These are phyloP conservation scores for Graphilbum fragrans DNA, from an alignment of 2,329 filamentous ascomycete genomes.

Conservation along the genomic window DNA sequence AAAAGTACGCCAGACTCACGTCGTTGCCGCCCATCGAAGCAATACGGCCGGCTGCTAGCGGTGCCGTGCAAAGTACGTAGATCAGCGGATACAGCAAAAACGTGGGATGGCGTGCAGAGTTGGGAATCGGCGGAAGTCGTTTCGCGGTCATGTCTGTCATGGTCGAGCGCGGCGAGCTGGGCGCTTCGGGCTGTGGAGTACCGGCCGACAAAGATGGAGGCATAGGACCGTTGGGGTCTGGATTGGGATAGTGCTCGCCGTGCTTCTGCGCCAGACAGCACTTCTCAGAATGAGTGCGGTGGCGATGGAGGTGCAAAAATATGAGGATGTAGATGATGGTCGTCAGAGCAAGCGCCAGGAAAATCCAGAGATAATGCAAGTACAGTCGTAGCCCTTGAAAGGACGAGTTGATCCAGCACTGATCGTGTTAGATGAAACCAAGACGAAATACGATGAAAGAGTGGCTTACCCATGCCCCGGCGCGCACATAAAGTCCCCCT, in stretches of 20 bases:
- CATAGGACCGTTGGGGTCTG: slow-evolving; percentile 11
- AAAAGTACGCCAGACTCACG: slow-evolving; percentile 42
- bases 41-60: slow-evolving; percentile 52
- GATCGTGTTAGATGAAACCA: slow-evolving; percentile 6
- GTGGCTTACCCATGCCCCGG: slow-evolving; percentile 44
- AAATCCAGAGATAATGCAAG: slow-evolving; percentile 56
- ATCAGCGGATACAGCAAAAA: slow-evolving; percentile 58
- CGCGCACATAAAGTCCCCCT: slow-evolving; percentile 48
- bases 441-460: not conserved
- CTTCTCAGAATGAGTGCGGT: slow-evolving; percentile 9
- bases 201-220: too few relatives aligned
- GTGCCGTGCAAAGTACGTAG: slow-evolving; percentile 57
- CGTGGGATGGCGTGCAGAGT: slow-evolving; percentile 29
- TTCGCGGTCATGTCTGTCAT: slow-evolving; percentile 13
- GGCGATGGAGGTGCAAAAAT: slow-evolving; percentile 25
- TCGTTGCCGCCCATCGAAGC: slow-evolving; percentile 43
- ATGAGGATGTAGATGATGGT: slow-evolving; percentile 26
- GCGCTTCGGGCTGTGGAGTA: slow-evolving; percentile 5
- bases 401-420: slow-evolving; percentile 52
- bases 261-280: slow-evolving; percentile 3
- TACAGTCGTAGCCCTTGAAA: slow-evolving; percentile 43
- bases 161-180: slow-evolving; percentile 13
- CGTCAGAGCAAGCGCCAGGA: slow-evolving; percentile 25
- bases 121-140: slow-evolving; percentile 14
- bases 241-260: slow-evolving; percentile 11